A percentile compares a stretch with the other conserved stretches of the same genome.
phyloP scores from a whole-genome alignment of 495 filamentous ascomycete genomes.

The Cudoniella acicularis region DNA sequence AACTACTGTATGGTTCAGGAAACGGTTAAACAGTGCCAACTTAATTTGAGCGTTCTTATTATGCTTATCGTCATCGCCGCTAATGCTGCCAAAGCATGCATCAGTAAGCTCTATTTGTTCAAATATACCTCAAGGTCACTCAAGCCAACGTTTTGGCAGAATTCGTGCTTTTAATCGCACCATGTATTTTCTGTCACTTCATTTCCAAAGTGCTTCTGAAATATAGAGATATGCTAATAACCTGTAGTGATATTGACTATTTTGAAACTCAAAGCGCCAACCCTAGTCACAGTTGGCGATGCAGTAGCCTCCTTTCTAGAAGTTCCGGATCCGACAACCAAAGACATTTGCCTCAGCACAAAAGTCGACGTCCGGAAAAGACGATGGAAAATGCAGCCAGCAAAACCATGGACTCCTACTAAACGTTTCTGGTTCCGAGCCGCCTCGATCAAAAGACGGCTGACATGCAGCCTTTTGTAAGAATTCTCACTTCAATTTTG shows the following conservation, averaged over 20 bases:
- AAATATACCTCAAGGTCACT: no score
- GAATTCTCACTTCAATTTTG: no score
- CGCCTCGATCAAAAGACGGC: slow-evolving; percentile 13
- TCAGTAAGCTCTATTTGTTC: no score
- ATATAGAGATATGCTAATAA: no score
- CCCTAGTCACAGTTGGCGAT: slow-evolving; percentile 49
- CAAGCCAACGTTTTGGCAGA: no score
- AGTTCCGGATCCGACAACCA: slow-evolving; percentile 35
- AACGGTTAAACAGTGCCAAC: slow-evolving; percentile 28
- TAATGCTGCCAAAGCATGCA: slow-evolving; percentile 38
- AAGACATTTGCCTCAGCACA: slow-evolving; percentile 27
- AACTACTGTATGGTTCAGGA: neutral
- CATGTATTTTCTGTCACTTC: no score
- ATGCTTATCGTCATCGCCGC: slow-evolving; percentile 36
- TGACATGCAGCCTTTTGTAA: slow-evolving; percentile 15
- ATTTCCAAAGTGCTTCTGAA: no score
- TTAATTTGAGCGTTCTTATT: slow-evolving; percentile 40
- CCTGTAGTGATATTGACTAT: slow-evolving; percentile 34
- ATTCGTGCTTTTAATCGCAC: no score
- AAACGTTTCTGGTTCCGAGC: slow-evolving; percentile 13
- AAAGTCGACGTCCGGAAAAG: slow-evolving; percentile 1
- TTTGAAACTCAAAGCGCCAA: slow-evolving; percentile 18
- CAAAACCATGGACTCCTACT: slow-evolving; percentile 8
- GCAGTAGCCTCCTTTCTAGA: slow-evolving; percentile 45
- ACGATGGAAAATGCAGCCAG: slow-evolving; percentile 1